Base-by-base conservation (phyloP, 1,284 basidiomycete genomes). In the Leccinum olivaceoglutinosum region DNA sequence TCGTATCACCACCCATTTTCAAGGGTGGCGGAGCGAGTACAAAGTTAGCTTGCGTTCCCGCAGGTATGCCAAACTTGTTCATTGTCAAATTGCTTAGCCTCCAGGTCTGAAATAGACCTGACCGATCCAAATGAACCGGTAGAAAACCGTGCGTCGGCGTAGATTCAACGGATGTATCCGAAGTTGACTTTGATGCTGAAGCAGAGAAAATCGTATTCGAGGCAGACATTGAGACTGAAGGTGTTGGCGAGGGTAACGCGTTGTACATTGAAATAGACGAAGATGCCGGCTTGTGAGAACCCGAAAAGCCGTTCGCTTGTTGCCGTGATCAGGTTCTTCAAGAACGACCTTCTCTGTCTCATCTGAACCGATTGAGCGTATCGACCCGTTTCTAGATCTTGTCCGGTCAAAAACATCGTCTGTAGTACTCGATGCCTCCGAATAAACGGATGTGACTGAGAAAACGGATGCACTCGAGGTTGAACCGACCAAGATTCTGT, bases 371-470 rank as follows among this genome's bases (percentile, higher is more conserved):
- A 44, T 5, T 2, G 72, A 65, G n/a, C 32, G 54, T 9, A 64
- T 41, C 2, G 71, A 71, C 53, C 69, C 69, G 25, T 64, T 59
- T 53, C 64, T 64, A 1, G 69, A 67, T 29, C 41, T 34, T 38
- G 60, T 41, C n/a, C 59, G 9, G 14, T 58, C 32, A 29, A 64
- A 68, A 54, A 57, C 32, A 38, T 38, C 29, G 51, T 67, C 61
- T 16, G 72, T 68, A 6, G 74, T 66, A 5, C 70, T 74, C 44
- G 74, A 75, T 7, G 70, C 71, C 36, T 69, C 72, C 14, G 72
- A 76, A 29, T 71, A 75, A 6, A 70, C 12, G 1, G 70, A 75
- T 1, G 64, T 63, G 6, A 67, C 63, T 6, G 72, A 76, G 59
- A 65, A 73, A 2, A 68, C 39, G 36, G 74, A 73, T 29, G 73